Evolutionary conservation across 331 rosid genomes (phyloP).

Genomic region (Quercus tomentella): DNA sequence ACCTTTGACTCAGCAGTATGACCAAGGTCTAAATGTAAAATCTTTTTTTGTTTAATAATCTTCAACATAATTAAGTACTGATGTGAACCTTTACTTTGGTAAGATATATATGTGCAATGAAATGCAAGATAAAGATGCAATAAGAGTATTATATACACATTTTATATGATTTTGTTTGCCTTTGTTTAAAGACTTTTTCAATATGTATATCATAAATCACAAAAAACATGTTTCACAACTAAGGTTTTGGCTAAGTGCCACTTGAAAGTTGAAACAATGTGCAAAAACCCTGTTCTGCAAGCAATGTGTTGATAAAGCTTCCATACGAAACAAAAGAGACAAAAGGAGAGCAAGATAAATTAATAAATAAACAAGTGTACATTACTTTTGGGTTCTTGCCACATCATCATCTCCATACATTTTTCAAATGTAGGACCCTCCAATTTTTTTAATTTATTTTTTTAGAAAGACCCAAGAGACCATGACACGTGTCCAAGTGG

Average conservation of each 20-base stretch:
- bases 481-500: slow-evolving; percentile 12
- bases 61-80: too few species aligned
- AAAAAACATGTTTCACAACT: background rate
- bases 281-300: background rate
- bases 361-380: background rate
- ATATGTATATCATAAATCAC: background rate
- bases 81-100: too few species aligned
- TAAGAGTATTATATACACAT: too few species aligned
- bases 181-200: too few species aligned
- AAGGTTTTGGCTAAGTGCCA: background rate
- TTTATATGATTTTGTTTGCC: too few species aligned
- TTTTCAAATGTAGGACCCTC: background rate
- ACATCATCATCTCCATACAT: slow-evolving; percentile 17
- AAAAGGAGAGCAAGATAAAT: background rate
- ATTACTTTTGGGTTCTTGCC: slow-evolving; percentile 8
- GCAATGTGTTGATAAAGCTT: background rate
- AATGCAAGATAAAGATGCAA: too few species aligned
- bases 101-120: too few species aligned
- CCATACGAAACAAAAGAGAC: background rate
- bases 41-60: too few species aligned
- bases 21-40: too few species aligned
- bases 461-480: background rate
- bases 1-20: too few species aligned
- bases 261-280: background rate
- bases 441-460: background rate